Evolutionary conservation across 495 filamentous ascomycete genomes (phyloP), one percentile per base, ranked within the genome.

Genomic region (Chaetomidium leptoderma): DNA sequence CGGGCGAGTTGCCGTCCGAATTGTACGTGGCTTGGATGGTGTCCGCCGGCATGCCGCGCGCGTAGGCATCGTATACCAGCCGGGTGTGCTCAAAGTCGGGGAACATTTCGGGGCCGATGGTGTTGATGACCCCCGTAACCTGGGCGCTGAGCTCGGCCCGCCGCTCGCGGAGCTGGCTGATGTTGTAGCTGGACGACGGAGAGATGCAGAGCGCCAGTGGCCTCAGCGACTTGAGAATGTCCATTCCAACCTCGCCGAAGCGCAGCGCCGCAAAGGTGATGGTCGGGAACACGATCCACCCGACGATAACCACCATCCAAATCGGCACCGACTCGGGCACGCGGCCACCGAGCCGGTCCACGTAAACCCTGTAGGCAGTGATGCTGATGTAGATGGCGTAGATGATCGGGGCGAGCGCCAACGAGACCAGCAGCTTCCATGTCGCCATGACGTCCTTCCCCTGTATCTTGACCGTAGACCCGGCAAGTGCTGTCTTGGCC

Each of bases 241-340:
- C 93, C 92, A 99, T 97, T 30, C 91, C 93, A 48, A 92, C 85
- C 71, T 99, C 93, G 42, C 93, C 93, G 65, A 97, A 95, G 6
- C 93, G 88, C 33, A 99, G 85, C 9, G 95, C 91, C 3, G 90
- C 92, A 67, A 95, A 97, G 4, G 91, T 96, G 70, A 96, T 88
- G 23, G 85, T 78, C 1, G 91, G 90, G 76, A 95, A 97, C 59
- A 95, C 72, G 35, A 91, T 73, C 75, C 90, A 84, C 19, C 85
- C 85, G 35, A 83, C 78, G 1, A 89, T 65, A 33, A 88, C 80
- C 32, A 95, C 80, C n/a, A 80, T 63, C 83, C 87, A 92, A 49
- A 91, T 78, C 14, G 92, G 88, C 26, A 96, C 81, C 79, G 85
- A 90, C 4, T 84, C 81, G 8, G 91, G 90, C 27, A 95, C 75